Percentiles rank a stretch among this genome's conserved stretches.
phyloP scores from a whole-genome alignment of 2,329 filamentous ascomycete species.

The Endocalyx cinctus region DNA sequence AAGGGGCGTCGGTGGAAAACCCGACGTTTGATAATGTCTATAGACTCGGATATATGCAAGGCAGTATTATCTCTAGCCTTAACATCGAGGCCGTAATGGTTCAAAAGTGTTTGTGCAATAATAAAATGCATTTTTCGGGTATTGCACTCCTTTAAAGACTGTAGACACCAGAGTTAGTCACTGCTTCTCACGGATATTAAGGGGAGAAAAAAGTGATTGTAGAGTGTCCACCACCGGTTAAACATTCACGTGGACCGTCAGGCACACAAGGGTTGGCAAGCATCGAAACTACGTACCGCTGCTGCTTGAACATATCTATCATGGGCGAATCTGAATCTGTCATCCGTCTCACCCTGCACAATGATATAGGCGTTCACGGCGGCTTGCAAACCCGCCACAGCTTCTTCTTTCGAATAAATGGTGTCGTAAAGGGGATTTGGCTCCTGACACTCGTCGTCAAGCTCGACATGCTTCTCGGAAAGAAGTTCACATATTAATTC shows the following conservation, averaged over 20 bases:
- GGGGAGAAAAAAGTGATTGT: no score
- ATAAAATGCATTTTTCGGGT: constrained; percentile 83
- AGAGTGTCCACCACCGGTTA: no score
- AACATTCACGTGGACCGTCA: no score
- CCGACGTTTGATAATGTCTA: constrained; percentile 66
- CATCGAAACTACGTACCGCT: constrained; percentile 25
- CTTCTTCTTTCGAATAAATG: constrained; percentile 59
- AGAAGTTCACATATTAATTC: constrained; percentile 72
- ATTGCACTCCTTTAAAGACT: constrained; percentile 63
- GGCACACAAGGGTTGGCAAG: no score
- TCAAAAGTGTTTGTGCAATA: constrained; percentile 76
- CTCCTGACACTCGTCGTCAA: constrained; percentile 28
- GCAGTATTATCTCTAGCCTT: constrained; percentile 68
- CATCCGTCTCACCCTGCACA: constrained; percentile 76
- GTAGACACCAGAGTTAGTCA: background rate
- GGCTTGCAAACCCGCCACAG: constrained; percentile 74
- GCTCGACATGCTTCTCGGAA: constrained; percentile 60
- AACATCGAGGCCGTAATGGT: constrained; percentile 59
- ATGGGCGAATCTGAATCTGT: constrained; percentile 82
- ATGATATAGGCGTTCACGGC: constrained; percentile 78
- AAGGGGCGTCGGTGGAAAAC: constrained; percentile 60
- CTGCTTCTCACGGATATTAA: background rate
- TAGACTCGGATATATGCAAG: constrained; percentile 74
- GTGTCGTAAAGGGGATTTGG: constrained; percentile 35
- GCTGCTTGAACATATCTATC: constrained; percentile 81